Evolutionary conservation across 345 rosid genomes (phyloP).

Genomic region (Ricinus communis): DNA sequence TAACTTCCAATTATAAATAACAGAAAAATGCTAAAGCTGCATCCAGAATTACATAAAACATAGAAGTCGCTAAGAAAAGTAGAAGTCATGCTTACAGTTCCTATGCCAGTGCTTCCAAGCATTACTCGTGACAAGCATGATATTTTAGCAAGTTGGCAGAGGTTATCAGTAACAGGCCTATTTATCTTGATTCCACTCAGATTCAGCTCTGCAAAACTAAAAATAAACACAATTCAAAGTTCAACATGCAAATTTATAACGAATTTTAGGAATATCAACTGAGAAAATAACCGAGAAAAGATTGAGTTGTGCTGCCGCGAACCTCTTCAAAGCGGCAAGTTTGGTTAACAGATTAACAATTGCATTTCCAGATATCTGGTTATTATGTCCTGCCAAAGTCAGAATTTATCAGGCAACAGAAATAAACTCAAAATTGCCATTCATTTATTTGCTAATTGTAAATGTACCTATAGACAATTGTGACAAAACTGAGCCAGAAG

Average conservation of each 20-base stretch:
- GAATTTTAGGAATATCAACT: neutral
- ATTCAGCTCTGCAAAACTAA: slow-evolving; percentile 77
- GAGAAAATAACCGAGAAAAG: neutral
- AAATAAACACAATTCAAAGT: slow-evolving; percentile 16
- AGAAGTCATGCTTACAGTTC: slow-evolving; percentile 54
- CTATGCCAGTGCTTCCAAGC: slow-evolving; percentile 76
- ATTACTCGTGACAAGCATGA: slow-evolving; percentile 62
- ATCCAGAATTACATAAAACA: neutral
- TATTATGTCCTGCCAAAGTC: slow-evolving; percentile 61
- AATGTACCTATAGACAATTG: slow-evolving; percentile 72
- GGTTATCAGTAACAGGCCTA: slow-evolving; percentile 62
- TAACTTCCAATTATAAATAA: slow-evolving; percentile 18
- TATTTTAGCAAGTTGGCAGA: slow-evolving; percentile 63
- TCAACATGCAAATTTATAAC: neutral
- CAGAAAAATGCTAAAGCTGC: neutral
- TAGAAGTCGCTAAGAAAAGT: neutral
- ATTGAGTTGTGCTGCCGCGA: slow-evolving; percentile 5
- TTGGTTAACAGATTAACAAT: slow-evolving; percentile 60
- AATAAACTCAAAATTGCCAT: slow-evolving; percentile 6
- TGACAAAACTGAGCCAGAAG: slow-evolving; percentile 54
- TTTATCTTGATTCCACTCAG: slow-evolving; percentile 75
- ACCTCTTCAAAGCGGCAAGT: slow-evolving; percentile 66
- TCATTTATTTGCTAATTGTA: slow-evolving; percentile 13
- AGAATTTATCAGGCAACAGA: slow-evolving; percentile 13
- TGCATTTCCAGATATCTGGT: slow-evolving; percentile 61